A percentile compares a stretch with the other conserved stretches of the same genome.
Conservation (phyloP, 177 flowering plant genomes). For the Telopea speciosissima region DNA sequence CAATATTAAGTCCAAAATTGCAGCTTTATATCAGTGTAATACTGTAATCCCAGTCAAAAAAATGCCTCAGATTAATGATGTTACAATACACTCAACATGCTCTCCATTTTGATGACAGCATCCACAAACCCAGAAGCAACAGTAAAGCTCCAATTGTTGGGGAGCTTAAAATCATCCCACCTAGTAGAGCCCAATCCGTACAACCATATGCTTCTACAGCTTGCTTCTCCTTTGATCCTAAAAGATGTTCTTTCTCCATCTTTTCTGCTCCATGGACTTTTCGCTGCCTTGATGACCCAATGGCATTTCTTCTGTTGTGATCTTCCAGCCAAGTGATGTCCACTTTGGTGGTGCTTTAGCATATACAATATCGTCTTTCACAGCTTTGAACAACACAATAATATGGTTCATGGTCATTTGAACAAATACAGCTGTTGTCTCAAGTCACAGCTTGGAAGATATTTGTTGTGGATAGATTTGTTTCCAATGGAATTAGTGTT, state of each 20-base stretch:
- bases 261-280: conserved; percentile 23
- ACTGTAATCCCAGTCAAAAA: no score
- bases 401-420: conserved; percentile 28
- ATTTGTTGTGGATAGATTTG: conserved; percentile 1
- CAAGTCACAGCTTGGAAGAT: no score
- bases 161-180: no score
- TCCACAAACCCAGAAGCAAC: no score
- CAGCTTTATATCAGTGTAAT: no score
- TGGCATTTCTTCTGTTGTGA: conserved; percentile 19
- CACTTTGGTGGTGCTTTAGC: conserved; percentile 4
- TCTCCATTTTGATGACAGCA: no score
- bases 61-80: no score
- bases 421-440: conserved; percentile 38
- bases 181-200: no score
- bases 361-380: conserved; percentile 17
- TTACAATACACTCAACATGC: no score
- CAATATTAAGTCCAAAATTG: no score
- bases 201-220: conserved; percentile 14
- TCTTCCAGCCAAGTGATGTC: conserved; percentile 13
- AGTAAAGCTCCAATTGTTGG: no score
- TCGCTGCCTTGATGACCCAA: conserved; percentile 52
- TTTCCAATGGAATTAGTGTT: conserved; percentile 1
- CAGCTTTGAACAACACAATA: conserved; percentile 23
- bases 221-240: conserved; percentile 17
- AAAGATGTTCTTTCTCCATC: no score